Percentiles rank a stretch among this genome's conserved stretches.
phyloP scores from a whole-genome alignment of 805 yeast species.

The Zygotorulaspora sp. region DNA sequence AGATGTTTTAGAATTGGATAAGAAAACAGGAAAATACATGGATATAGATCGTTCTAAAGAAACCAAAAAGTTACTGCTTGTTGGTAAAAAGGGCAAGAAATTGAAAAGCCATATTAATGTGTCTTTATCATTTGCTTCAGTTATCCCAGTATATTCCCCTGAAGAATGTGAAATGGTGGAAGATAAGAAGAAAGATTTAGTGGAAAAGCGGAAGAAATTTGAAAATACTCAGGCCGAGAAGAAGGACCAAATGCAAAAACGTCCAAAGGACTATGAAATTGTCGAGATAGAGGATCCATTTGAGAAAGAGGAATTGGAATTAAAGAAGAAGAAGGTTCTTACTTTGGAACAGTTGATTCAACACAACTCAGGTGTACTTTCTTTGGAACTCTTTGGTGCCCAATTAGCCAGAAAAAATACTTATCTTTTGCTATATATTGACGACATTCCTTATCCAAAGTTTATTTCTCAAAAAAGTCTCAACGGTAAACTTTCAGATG shows the following conservation, averaged over 20 bases:
- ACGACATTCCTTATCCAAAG: constrained; percentile 59
- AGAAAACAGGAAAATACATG: constrained; percentile 41
- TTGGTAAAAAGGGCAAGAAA: constrained; percentile 36
- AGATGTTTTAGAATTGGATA: constrained; percentile 41
- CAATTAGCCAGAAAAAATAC: constrained; percentile 44
- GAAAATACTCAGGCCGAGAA: constrained; percentile 45
- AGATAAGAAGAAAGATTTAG: constrained; percentile 39
- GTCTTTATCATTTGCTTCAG: constrained; percentile 61
- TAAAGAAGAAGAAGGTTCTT: constrained; percentile 40
- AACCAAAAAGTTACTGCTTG: constrained; percentile 35
- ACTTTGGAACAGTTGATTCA: constrained; percentile 50
- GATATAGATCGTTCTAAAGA: constrained; percentile 51
- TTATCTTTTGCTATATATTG: constrained; percentile 56
- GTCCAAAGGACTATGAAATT: constrained; percentile 65
- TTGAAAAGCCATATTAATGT: constrained; percentile 51
- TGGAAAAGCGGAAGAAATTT: constrained; percentile 38
- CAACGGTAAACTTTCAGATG: constrained; percentile 43
- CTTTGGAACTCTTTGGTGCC: constrained; percentile 51
- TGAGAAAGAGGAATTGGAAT: constrained; percentile 30
- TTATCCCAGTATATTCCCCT: constrained; percentile 56
- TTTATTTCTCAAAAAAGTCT: constrained; percentile 48
- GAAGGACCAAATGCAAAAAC: constrained; percentile 47
- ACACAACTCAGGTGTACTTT: constrained; percentile 55
- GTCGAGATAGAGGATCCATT: constrained; percentile 45
- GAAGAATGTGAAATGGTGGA: constrained; percentile 49